Conservation (phyloP, 495 filamentous ascomycete species). For the Trichoderma erinaceum region DNA sequence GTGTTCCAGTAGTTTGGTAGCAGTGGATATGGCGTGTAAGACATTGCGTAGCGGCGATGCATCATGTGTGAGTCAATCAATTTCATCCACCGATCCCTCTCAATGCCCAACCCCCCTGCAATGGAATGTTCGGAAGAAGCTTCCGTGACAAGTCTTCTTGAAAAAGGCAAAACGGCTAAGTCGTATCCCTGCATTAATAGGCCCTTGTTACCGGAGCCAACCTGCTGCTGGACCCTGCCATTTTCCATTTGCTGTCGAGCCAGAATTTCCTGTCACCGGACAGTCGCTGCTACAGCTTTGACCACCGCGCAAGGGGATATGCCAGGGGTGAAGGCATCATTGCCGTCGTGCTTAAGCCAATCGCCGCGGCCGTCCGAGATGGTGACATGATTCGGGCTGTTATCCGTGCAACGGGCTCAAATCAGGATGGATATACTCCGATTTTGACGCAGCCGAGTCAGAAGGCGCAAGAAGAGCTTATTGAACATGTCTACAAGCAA, state of each 20-base stretch:
- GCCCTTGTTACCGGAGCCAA: constrained; percentile 47
- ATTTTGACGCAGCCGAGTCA: constrained; percentile 49
- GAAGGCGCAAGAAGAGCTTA: constrained; percentile 44
- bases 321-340: constrained; percentile 54
- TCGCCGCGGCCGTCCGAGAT: constrained; percentile 42
- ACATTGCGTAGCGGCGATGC: constrained; percentile 49
- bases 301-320: constrained; percentile 55
- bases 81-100: neutral
- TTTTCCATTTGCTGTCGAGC: constrained; percentile 24
- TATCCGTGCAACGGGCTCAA: constrained; percentile 48
- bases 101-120: neutral
- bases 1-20: constrained; percentile 65
- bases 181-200: constrained; percentile 5
- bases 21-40: constrained; percentile 64
- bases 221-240: constrained; percentile 43
- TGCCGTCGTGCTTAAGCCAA: constrained; percentile 47
- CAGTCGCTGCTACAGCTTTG: constrained; percentile 50
- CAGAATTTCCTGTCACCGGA: constrained; percentile 33
- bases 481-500: constrained; percentile 40
- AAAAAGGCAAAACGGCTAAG: neutral
- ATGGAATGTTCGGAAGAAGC: neutral
- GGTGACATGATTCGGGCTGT: constrained; percentile 52
- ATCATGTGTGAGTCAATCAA: constrained; percentile 16
- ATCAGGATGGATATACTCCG: constrained; percentile 46
- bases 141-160: neutral